A percentile compares a stretch with the other conserved stretches of the same genome.
phyloP scores from a whole-genome alignment of 2,329 filamentous ascomycete species.

The Chalara sp. region DNA sequence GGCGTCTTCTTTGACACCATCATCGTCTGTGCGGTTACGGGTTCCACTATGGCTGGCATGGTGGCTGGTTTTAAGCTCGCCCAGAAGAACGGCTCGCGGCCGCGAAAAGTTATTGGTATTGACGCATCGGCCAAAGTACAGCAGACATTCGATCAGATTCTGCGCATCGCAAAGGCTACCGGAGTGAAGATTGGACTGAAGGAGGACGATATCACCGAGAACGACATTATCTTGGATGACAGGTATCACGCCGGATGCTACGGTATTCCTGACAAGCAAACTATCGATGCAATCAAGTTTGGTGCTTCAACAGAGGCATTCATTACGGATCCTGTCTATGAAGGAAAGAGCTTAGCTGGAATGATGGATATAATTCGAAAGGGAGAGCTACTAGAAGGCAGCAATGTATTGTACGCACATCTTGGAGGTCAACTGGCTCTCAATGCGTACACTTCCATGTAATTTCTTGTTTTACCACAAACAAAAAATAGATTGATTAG shows the following conservation, averaged over 20 bases:
- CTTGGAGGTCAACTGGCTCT: constrained; percentile 63
- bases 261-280: constrained; percentile 58
- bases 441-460: constrained; percentile 48
- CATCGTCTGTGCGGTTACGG: constrained; percentile 67
- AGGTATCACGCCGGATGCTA: constrained; percentile 64
- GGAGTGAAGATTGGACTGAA: constrained; percentile 54
- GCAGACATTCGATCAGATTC: constrained; percentile 57
- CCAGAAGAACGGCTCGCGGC: constrained; percentile 35
- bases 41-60: constrained; percentile 65
- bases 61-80: constrained; percentile 64
- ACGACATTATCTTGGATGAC: constrained; percentile 56
- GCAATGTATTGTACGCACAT: constrained; percentile 66
- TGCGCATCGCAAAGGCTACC: constrained; percentile 59
- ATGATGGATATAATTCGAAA: constrained; percentile 62
- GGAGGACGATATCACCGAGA: constrained; percentile 52
- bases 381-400: constrained; percentile 48
- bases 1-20: constrained; percentile 62
- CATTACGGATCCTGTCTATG: constrained; percentile 70
- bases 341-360: constrained; percentile 68
- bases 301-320: constrained; percentile 63
- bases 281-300: constrained; percentile 62
- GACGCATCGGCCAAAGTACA: constrained; percentile 55
- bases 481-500: no score
- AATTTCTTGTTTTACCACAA: no score
- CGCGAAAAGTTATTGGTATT: constrained; percentile 57